Conservation (phyloP, 768 basidiomycete genomes). For the Mycena pura region DNA sequence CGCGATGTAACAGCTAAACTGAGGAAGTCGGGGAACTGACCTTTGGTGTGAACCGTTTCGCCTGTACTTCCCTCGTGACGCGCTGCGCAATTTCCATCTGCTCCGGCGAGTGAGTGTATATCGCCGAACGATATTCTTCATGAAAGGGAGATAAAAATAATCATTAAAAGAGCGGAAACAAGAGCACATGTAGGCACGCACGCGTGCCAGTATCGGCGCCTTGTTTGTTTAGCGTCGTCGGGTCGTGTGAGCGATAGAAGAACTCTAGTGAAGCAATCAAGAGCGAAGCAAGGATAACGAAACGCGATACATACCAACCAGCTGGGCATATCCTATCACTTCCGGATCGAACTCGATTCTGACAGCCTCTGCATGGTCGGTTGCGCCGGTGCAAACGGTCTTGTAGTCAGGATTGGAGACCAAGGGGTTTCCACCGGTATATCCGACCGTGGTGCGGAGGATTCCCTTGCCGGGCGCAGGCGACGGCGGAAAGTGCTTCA, state of each 20-base stretch:
- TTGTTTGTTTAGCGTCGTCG: slow-evolving; percentile 83
- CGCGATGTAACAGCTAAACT: not conserved
- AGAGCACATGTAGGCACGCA: slow-evolving; percentile 46
- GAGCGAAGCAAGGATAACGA: not conserved
- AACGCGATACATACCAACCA: slow-evolving; percentile 73
- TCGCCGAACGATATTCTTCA: slow-evolving; percentile 91
- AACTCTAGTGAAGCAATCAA: slow-evolving; percentile 61
- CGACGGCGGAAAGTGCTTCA: slow-evolving; percentile 76
- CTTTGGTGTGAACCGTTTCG: slow-evolving; percentile 78
- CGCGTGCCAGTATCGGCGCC: slow-evolving; percentile 81
- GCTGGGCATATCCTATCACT: slow-evolving; percentile 79
- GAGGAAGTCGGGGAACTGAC: slow-evolving; percentile 21
- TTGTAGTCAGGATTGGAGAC: slow-evolving; percentile 68
- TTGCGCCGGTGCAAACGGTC: slow-evolving; percentile 79
- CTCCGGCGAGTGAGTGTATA: slow-evolving; percentile 80
- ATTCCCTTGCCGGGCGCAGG: slow-evolving; percentile 69
- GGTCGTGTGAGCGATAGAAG: slow-evolving; percentile 95
- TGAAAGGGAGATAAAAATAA: not conserved
- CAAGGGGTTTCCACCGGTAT: slow-evolving; percentile 71
- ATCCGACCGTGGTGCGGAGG: slow-evolving; percentile 77
- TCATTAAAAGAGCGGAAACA: not conserved
- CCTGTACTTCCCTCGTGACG: slow-evolving; percentile 84
- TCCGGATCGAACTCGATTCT: slow-evolving; percentile 86
- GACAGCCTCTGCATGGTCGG: slow-evolving; percentile 89
- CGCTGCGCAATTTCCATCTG: slow-evolving; percentile 75